Evolutionary conservation across 1,139 yeast genomes (phyloP).

Genomic region (Ogataea hybrid): DNA sequence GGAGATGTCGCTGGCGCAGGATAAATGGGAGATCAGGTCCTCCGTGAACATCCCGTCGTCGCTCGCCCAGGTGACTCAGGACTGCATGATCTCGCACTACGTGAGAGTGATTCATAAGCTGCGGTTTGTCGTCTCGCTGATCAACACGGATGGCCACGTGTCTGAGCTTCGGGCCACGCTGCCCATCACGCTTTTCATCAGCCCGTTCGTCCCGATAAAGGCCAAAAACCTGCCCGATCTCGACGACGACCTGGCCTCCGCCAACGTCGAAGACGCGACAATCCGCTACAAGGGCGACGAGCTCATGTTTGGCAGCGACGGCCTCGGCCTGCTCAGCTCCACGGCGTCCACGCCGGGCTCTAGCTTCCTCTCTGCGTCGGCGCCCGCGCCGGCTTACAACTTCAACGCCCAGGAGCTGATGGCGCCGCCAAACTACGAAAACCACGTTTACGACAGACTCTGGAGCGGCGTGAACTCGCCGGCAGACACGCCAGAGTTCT

Average conservation of each 20-base stretch:
- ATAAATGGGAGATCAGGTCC: constrained; percentile 75
- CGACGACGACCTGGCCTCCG: constrained; percentile 24
- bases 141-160: constrained; percentile 60
- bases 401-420: constrained; percentile 38
- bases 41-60: constrained; percentile 65
- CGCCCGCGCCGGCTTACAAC: constrained; percentile 12
- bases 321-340: constrained; percentile 19
- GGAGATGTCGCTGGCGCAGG: constrained; percentile 43
- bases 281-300: constrained; percentile 27
- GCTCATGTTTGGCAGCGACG: constrained; percentile 25
- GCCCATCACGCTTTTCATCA: constrained; percentile 62
- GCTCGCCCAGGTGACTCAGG: constrained; percentile 77
- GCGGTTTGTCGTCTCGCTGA: constrained; percentile 45
- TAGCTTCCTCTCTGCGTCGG: constrained; percentile 3
- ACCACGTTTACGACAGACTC: constrained; percentile 79
- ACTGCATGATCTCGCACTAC: constrained; percentile 62
- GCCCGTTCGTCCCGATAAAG: constrained; percentile 77
- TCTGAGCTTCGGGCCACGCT: constrained; percentile 69
- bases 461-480: constrained; percentile 62
- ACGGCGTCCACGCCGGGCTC: constrained; percentile 8
- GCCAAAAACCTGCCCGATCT: constrained; percentile 40
- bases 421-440: constrained; percentile 91
- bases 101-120: constrained; percentile 66
- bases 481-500: constrained; percentile 46
- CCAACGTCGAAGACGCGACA: constrained; percentile 29